phyloP scores from a whole-genome alignment of 164 flowering plant species.

The Dillenia turbinata region DNA sequence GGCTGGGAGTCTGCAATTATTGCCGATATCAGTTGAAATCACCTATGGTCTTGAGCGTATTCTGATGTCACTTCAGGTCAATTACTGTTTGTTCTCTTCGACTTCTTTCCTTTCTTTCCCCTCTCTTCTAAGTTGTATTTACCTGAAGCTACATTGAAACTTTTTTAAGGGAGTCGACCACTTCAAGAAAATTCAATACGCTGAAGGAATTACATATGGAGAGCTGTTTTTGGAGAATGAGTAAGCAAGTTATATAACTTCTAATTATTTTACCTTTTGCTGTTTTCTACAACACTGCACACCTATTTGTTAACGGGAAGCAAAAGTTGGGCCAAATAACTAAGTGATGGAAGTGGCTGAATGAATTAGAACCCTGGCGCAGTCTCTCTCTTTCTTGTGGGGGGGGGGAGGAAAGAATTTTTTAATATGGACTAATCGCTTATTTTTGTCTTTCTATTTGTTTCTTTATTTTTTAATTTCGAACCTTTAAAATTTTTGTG shows the following conservation, averaged over 20 bases:
- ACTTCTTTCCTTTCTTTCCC: slow-evolving; percentile 3
- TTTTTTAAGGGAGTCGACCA: slow-evolving; percentile 88
- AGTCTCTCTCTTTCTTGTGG: no score
- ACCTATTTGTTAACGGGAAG: neutral
- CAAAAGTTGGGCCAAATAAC: neutral
- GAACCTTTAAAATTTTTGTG: neutral
- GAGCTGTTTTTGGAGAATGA: slow-evolving; percentile 96
- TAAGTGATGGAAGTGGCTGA: neutral
- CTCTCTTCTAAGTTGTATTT: neutral
- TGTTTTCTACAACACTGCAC: neutral
- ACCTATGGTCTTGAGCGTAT: slow-evolving; percentile 99
- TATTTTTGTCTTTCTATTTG: neutral
- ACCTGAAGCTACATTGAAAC: slow-evolving; percentile 7
- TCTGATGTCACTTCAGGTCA: slow-evolving; percentile 94
- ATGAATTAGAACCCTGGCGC: no score
- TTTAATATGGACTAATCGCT: neutral
- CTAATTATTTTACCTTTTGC: neutral
- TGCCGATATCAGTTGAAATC: slow-evolving; percentile 92
- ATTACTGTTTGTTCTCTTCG: slow-evolving; percentile 2
- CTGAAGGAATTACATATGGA: slow-evolving; percentile 93
- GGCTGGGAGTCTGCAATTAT: slow-evolving; percentile 91
- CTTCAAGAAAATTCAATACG: slow-evolving; percentile 90
- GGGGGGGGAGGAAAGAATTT: no score
- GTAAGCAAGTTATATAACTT: slow-evolving; percentile 30
- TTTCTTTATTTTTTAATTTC: neutral